Evolutionary conservation across 805 yeast genomes (phyloP), one percentile per base, ranked within the genome.

Genomic region (Sugiyamaella qingdaonensis): DNA sequence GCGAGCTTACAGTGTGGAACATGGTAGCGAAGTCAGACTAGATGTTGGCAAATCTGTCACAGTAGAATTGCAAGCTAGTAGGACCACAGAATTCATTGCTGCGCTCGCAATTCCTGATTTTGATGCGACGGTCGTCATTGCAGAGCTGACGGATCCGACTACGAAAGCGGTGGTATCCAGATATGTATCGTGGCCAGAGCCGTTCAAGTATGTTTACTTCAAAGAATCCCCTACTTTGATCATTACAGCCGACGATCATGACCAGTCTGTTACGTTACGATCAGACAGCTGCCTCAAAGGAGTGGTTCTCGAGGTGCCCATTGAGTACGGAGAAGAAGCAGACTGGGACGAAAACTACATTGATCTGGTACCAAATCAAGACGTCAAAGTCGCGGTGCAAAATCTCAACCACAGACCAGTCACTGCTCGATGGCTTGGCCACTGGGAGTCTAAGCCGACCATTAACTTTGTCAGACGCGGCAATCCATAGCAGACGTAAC

Each of bases 151-250:
- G 46, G 27, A 58, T 33, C 43, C 31, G 27, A 14, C 44, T 34
- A 42, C 61, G 29, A 36, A 43, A 58, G 2, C 48, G 60, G 33
- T 31, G 5, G 53, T 73, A 27, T 67, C 71, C 2, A 58, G 68
- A 42, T 64, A 69, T 8, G 63, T 67, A 4, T 76, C 75, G 54
- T 77, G 81, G 80, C 81, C 81, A 0, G 79, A 78, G 58, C 77
- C 76, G 4, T 56, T 73, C 46, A 75, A 75, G 54, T 66, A 72
- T 56, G 58, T 73, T 27, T 58, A 61, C n/a, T 69, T 73, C 50
- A 64, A 70, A 1, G 60, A 55, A 27, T 14, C 32, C 11, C 48
- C 48, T 13, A 42, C 18, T 14, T 8, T 49, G 35, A n/a, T 16
- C 14, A 32, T 43, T 16, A 24, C 14, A 7, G 48, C 37, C n/a